Conservation (phyloP, 257 asterid species). For the Solanum dulcamara region DNA sequence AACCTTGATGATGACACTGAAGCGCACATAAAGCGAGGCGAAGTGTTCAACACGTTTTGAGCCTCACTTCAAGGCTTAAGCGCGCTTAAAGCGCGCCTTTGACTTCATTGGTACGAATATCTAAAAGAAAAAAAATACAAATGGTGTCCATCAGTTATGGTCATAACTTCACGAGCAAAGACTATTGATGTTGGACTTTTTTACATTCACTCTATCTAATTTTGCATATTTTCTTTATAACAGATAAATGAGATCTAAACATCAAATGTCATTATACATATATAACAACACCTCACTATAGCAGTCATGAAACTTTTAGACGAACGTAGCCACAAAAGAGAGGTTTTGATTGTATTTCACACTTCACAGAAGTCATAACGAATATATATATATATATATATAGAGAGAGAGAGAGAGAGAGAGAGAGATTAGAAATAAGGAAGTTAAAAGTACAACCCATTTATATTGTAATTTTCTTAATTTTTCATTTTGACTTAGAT, state of each 20-base stretch:
- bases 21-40: no score
- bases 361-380: not conserved
- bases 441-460: not conserved
- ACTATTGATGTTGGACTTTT: not conserved
- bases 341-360: not conserved
- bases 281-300: not conserved
- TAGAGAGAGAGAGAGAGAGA: no score
- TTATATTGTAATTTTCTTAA: not conserved
- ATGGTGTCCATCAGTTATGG: not conserved
- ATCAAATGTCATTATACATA: not conserved
- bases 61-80: no score
- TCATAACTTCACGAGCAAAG: not conserved
- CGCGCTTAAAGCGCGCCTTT: no score
- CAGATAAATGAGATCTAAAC: not conserved
- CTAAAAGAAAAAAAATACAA: not conserved
- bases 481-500: not conserved
- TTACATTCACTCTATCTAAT: not conserved
- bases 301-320: not conserved
- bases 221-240: not conserved
- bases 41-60: no score
- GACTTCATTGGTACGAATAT: not conserved
- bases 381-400: not conserved
- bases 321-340: not conserved
- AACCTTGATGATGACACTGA: no score
- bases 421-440: not conserved